Conservation (phyloP, 139 green algal genomes). For the Micractinium sp. region DNA sequence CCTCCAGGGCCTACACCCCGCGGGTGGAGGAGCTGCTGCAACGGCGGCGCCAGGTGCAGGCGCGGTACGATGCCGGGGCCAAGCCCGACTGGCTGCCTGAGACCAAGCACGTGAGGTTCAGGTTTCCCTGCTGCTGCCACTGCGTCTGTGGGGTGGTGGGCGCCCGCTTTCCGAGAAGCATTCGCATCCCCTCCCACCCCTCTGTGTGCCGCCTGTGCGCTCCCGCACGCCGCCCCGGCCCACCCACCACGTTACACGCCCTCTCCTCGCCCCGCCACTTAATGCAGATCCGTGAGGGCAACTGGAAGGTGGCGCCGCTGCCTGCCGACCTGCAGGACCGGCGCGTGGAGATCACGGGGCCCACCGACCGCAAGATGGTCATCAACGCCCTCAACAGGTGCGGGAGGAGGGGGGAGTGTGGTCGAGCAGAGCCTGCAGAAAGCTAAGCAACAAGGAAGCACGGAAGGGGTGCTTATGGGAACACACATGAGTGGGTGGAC, state of each 20-base stretch:
- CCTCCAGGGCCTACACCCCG: slow-evolving; percentile 56
- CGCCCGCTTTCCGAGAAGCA: neutral
- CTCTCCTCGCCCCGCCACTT: neutral
- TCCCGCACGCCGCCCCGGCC: neutral
- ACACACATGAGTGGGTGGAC: too few relatives aligned
- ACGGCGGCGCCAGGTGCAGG: slow-evolving; percentile 63
- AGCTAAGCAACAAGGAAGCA: too few relatives aligned
- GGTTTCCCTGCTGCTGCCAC: neutral
- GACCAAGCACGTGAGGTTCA: slow-evolving; percentile 61
- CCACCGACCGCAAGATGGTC: slow-evolving; percentile 91
- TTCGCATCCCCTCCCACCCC: neutral
- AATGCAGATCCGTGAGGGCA: slow-evolving; percentile 52
- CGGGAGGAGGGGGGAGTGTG: too few relatives aligned
- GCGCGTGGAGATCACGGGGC: slow-evolving; percentile 90
- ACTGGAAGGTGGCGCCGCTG: slow-evolving; percentile 75
- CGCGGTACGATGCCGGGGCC: slow-evolving; percentile 57
- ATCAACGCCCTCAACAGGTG: slow-evolving; percentile 90
- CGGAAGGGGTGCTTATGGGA: too few relatives aligned
- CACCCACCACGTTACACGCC: neutral
- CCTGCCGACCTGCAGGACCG: slow-evolving; percentile 80
- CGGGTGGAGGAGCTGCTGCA: slow-evolving; percentile 73
- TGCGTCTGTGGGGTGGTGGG: neutral
- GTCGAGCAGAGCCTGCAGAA: too few relatives aligned
- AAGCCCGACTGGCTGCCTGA: slow-evolving; percentile 76
- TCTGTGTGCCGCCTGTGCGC: neutral